Base-by-base conservation (phyloP, 106 monocot species). In the Alisma plantagoaquatica region DNA sequence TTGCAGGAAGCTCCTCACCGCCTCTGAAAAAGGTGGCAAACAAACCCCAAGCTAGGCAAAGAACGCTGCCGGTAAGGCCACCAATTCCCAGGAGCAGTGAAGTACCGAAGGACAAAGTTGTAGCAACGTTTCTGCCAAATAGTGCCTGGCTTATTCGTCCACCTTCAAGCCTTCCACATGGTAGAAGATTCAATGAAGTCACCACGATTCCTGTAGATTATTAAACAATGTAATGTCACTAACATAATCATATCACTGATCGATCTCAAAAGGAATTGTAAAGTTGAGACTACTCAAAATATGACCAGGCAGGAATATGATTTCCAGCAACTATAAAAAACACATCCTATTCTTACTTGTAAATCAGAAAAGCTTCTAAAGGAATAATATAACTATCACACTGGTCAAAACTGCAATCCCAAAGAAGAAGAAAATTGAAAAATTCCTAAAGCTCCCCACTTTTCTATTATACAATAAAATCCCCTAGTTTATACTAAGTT, bases 71-170 rank as follows among this genome's bases (percentile, higher is more conserved):
- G 29, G 77, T 84, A 19, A 91, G 71, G 2, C 80, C 90, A 6
- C 90, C 90, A 2, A 74, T 63, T 12, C 77, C 90, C 6, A 91
- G 62, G 4, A 77, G 77, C 3, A 91, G 32, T 2, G 90, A 84
- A 1, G 84, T 81, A 6, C 51, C 72, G 31, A 81, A 77, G 3
- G 90, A 91, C 0, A 91, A 77, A 49, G 76, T 30, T 2, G 63
- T 51, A 0, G 90, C 90, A 0, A 77, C 62, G 43, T 52, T 77
- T 32, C 90, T 67, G 17, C 90, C 84, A 10, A 91, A 77, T 10
- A 91, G 44, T 24, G 90, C 80, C 66, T 84, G 90, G 9, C 84
- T 84, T 57, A 91, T 91, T n/a, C 90, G 55, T 2, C 90, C 84
- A 21, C 90, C 90, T 61, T 85, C 90, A 1, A 91, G 84, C 50